Conservation (phyloP, 2,329 filamentous ascomycete genomes). For the Scedosporium boydii region DNA sequence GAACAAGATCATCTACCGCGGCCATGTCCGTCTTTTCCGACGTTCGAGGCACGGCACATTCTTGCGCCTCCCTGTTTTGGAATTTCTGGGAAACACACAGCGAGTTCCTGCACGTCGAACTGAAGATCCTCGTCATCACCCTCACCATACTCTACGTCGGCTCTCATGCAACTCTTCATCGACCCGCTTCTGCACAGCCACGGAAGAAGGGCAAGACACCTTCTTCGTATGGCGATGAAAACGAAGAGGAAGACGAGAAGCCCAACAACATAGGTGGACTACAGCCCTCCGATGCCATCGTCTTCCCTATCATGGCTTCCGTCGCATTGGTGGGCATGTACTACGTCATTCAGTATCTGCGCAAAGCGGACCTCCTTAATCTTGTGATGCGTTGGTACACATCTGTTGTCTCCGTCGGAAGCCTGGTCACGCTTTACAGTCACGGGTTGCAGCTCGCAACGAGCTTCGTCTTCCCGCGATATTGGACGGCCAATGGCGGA, state of each 20-base stretch:
- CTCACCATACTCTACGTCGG: constrained; percentile 77
- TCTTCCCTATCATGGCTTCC: constrained; percentile 75
- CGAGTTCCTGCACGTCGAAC: constrained; percentile 18
- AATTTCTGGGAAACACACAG: background rate
- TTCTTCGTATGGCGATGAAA: background rate
- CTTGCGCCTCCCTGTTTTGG: background rate
- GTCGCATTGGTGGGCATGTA: constrained; percentile 67
- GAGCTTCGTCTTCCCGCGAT: constrained; percentile 63
- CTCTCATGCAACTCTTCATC: constrained; percentile 73
- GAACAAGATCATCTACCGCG: too few species aligned
- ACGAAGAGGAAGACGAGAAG: constrained; percentile 40
- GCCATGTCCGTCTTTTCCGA: too few species aligned
- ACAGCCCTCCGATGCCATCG: constrained; percentile 65
- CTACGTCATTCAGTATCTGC: constrained; percentile 78
- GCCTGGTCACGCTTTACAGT: constrained; percentile 62
- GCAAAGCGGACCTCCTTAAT: constrained; percentile 74
- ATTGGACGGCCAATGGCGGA: constrained; percentile 45
- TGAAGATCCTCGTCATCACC: constrained; percentile 47
- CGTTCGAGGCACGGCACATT: too few species aligned
- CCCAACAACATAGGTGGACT: constrained; percentile 43
- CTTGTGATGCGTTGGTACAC: constrained; percentile 79
- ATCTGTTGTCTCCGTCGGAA: constrained; percentile 67
- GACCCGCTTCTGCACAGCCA: constrained; percentile 69
- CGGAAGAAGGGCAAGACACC: constrained; percentile 29
- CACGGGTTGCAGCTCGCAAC: constrained; percentile 57